Percentiles rank a stretch among this genome's conserved stretches.
phyloP scores from a whole-genome alignment of 208 protist genomes.

The Phytomonas sp. region DNA sequence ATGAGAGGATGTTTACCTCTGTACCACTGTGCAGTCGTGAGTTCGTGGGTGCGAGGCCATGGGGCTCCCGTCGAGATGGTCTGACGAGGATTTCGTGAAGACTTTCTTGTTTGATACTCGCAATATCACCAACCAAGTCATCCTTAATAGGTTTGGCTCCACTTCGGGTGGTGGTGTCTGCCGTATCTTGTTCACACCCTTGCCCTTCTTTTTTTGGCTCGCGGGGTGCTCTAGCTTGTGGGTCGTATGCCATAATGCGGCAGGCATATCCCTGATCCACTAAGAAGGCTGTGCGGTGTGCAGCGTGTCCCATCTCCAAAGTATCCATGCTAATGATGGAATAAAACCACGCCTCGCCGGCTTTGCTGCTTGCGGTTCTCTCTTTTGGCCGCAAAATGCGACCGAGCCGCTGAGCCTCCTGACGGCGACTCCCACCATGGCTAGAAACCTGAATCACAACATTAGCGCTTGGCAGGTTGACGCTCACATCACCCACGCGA shows the following conservation, averaged over 20 bases:
- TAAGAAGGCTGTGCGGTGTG: constrained; percentile 97
- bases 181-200: neutral
- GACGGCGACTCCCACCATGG: constrained; percentile 92
- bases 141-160: neutral
- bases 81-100: constrained; percentile 28
- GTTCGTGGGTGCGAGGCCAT: neutral
- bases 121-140: constrained; percentile 39
- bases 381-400: constrained; percentile 92
- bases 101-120: constrained; percentile 70
- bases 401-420: constrained; percentile 96
- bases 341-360: constrained; percentile 99
- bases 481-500: constrained; percentile 95
- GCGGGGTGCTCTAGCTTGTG: neutral
- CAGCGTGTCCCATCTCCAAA: constrained; percentile 94
- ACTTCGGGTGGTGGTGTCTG: neutral
- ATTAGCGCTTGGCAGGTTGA: constrained; percentile 98
- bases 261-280: constrained; percentile 93
- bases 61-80: constrained; percentile 13
- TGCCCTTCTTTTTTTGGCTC: neutral
- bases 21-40: neutral
- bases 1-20: constrained; percentile 25
- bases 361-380: constrained; percentile 49
- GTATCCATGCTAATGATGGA: constrained; percentile 96
- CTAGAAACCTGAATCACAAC: constrained; percentile 99
- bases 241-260: constrained; percentile 67